These are phyloP conservation scores for Ogataea dorogensis DNA, from an alignment of 805 yeast species.

Conservation along the genomic window DNA sequence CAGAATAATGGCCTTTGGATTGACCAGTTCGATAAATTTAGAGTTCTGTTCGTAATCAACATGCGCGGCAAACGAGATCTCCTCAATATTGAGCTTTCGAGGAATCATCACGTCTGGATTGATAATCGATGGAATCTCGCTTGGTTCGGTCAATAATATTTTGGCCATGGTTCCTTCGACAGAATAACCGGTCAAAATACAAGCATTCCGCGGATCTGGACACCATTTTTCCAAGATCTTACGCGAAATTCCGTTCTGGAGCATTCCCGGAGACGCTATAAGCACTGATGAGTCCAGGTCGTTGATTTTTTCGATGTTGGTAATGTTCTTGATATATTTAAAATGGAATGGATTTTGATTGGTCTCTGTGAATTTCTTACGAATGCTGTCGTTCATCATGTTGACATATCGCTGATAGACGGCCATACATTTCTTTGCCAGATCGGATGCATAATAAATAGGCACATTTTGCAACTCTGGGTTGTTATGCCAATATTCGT, in stretches of 20 bases:
- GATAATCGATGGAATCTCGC: conserved; percentile 78
- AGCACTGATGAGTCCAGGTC: conserved; percentile 96
- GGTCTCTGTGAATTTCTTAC: conserved; percentile 71
- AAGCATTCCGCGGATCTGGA: conserved; percentile 88
- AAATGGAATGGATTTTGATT: conserved; percentile 89
- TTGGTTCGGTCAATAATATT: conserved; percentile 81
- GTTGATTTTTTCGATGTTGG: conserved; percentile 78
- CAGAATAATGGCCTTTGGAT: conserved; percentile 79
- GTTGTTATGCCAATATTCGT: conserved; percentile 90
- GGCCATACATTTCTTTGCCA: conserved; percentile 95
- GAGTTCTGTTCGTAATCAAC: conserved; percentile 94
- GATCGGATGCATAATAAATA: conserved; percentile 85
- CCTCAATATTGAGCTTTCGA: conserved; percentile 83
- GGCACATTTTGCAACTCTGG: conserved; percentile 79
- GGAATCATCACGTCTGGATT: conserved; percentile 85
- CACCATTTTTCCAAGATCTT: conserved; percentile 94
- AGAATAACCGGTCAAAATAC: conserved; percentile 92
- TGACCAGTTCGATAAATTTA: conserved; percentile 83
- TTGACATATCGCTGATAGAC: conserved; percentile 95
- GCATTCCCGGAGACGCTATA: conserved; percentile 97
- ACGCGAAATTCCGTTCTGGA: conserved; percentile 93
- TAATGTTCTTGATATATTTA: conserved; percentile 76
- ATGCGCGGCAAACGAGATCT: conserved; percentile 98
- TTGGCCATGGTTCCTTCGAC: conserved; percentile 99
- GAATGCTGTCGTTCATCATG: conserved; percentile 93